Conservation (phyloP, 2,329 filamentous ascomycete genomes). For the Calonectria honghensis region DNA sequence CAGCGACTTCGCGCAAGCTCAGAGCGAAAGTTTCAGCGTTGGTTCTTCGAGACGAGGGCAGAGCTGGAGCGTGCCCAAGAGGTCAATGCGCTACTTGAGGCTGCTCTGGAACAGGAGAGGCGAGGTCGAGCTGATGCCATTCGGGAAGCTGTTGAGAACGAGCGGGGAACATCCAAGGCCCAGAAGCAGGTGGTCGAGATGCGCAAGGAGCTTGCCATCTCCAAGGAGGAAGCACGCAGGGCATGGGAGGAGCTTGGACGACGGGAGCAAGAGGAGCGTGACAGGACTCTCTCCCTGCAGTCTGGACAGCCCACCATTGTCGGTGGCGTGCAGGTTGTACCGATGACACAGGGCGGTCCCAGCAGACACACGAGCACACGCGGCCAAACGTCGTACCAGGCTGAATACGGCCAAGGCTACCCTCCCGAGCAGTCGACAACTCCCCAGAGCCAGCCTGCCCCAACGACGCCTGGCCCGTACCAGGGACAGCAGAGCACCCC, state of each 20-base stretch:
- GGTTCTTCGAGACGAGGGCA: conserved; percentile 96
- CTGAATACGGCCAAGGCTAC: conserved; percentile 57
- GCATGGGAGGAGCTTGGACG: conserved; percentile 98
- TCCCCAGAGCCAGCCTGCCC: conserved; percentile 62
- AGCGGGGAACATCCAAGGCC: conserved; percentile 82
- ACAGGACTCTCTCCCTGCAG: conserved; percentile 88
- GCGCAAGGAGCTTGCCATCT: conserved; percentile 94
- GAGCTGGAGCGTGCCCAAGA: conserved; percentile 92
- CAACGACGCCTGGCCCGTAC: conserved; percentile 55
- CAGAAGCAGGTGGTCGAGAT: conserved; percentile 91
- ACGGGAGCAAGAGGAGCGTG: conserved; percentile 93
- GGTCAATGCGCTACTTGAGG: conserved; percentile 86
- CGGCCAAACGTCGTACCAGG: conserved; percentile 57
- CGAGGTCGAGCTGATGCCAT: conserved; percentile 81
- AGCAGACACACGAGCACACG: conserved; percentile 71
- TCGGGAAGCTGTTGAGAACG: conserved; percentile 78
- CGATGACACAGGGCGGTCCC: conserved; percentile 85
- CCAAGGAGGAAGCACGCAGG: conserved; percentile 94
- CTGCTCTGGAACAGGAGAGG: conserved; percentile 83
- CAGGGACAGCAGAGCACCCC: conserved; percentile 49
- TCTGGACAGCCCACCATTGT: conserved; percentile 92
- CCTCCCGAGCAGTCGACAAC: conserved; percentile 64
- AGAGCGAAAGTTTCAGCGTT: conserved; percentile 97
- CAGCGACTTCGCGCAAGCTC: conserved; percentile 95
- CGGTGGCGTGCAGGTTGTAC: conserved; percentile 95